phyloP scores from a whole-genome alignment of 495 filamentous ascomycete species.

The Amorphotheca resinae region DNA sequence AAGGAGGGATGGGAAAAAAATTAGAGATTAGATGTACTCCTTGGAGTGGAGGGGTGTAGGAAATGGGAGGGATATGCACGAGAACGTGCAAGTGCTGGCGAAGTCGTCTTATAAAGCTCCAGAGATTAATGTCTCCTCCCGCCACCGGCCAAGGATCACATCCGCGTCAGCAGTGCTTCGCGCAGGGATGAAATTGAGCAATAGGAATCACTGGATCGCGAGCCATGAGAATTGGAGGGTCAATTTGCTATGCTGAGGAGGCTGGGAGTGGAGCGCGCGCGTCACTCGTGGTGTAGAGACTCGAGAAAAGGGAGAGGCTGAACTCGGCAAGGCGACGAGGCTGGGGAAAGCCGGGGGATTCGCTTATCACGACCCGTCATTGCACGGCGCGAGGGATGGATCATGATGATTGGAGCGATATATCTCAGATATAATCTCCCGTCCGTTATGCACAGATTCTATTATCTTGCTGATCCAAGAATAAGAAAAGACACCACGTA shows the following conservation, averaged over 20 bases:
- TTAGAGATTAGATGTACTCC: neutral
- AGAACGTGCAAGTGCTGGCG: constrained; percentile 8
- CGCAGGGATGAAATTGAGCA: neutral
- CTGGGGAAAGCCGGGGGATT: neutral
- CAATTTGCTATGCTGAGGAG: constrained; percentile 5
- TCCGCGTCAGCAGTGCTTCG: constrained; percentile 10
- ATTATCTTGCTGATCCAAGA: too few relatives aligned
- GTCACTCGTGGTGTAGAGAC: constrained; percentile 1
- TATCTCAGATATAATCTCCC: too few relatives aligned
- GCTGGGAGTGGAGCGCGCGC: constrained; percentile 9
- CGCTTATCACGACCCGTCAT: too few relatives aligned
- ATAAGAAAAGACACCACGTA: too few relatives aligned
- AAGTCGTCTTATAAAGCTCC: constrained; percentile 9
- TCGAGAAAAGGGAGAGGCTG: neutral
- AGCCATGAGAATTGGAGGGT: neutral
- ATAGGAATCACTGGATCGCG: neutral
- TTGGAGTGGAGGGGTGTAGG: neutral
- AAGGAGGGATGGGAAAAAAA: neutral
- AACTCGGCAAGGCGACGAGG: constrained; percentile 4
- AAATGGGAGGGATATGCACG: constrained; percentile 5
- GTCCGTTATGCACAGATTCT: too few relatives aligned
- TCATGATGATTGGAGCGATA: neutral
- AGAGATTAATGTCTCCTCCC: constrained; percentile 13
- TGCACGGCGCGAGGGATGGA: neutral
- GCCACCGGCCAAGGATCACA: constrained; percentile 7